Evolutionary conservation across 164 flowering plant genomes (phyloP), one percentile per base, ranked within the genome.

Genomic region (Platanus orientalis): DNA sequence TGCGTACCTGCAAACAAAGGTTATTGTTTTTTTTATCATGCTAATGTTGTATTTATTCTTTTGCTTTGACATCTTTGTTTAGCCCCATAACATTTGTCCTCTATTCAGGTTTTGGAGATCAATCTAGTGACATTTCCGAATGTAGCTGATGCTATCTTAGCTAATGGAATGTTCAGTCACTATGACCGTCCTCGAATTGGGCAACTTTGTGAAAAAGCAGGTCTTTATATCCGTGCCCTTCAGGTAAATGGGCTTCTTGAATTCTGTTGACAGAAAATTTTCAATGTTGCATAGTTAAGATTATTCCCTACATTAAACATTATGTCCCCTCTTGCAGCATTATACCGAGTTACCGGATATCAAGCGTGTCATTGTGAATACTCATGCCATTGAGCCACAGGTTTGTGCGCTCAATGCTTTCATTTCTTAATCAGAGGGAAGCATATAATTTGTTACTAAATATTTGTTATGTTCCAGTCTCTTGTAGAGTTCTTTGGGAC

Each of bases 341-440:
- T 88, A 87, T 60, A 48, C 82, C 10, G 94, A 88, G 71, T 60
- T 87, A 64, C 90, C 90, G 14, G 94, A 88, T 75, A 81, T 88
- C 45, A 88, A 88, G 63, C 90, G 94, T 62, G 82, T 88, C 50
- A 88, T 88, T 69, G 94, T 88, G 68, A 88, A 88, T 55, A 88
- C 94, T 34, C 94, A 88, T 82, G 90, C 90, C 27, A 85, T 88
- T 66, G 94, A 88, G 76, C 90, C 90, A 61, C 94, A 88, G 94
- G 94, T 88, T 67, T 55, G 5, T 67, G 6, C 58, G 28, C 11
- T 45, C 10, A n/a, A 23, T 32, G 26, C 30, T 53, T 27, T 10
- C 49, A 16, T 57, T 26, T 50, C 2, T 24, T 58, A 54, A 24
- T 29, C 9, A 14, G 23, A 5, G 34, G 6, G 11, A 20, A 23